Evolutionary conservation across 1,284 basidiomycete genomes (phyloP), one percentile per base, ranked within the genome.

Genomic region (Ganoderma lingzhi): DNA sequence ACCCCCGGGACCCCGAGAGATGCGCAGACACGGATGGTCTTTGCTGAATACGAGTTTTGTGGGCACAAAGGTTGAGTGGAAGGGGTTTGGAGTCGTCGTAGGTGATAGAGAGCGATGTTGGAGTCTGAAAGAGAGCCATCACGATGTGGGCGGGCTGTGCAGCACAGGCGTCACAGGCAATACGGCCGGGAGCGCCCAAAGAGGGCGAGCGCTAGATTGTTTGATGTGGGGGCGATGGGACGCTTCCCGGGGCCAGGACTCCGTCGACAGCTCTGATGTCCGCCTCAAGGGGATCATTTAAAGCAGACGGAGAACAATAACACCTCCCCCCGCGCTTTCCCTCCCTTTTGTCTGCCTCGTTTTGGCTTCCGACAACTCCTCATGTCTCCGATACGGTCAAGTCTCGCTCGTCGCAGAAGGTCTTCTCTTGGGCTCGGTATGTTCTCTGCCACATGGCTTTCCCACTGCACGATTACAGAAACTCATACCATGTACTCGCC

Each of bases 231-330:
- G 65, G 53, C 44, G 65, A 65, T 69, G 70, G 70, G 64, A 65
- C 60, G 63, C 59, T 61, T 48, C 61, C 65, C 63, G 67, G 67
- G 70, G 69, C 65, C 65, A 65, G 68, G 66, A 44, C 32, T 35
- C 55, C 41, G 63, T 44, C 59, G 62, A 63, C 61, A 63, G 65
- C 51, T 71, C 71, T 73, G 71, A 73, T 66, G 51, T 35, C 70
- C 48, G 41, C 39, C 28, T 41, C 42, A 44, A 70, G 35, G 69
- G 59, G 32, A 68, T 70, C 64, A 73, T 73, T 71, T 73, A 73
- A 73, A 71, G 67, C 62, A 62, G 66, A 61, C 58, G 42, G 68
- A 70, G 70, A 70, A 73, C 72, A 73, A 73, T 73, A 73, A 60
- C 42, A 3, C 55, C 9, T 44, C 41, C 66, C 72, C 66, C 72